phyloP scores from a whole-genome alignment of 306 rosid species.

The Prunus campanulata region DNA sequence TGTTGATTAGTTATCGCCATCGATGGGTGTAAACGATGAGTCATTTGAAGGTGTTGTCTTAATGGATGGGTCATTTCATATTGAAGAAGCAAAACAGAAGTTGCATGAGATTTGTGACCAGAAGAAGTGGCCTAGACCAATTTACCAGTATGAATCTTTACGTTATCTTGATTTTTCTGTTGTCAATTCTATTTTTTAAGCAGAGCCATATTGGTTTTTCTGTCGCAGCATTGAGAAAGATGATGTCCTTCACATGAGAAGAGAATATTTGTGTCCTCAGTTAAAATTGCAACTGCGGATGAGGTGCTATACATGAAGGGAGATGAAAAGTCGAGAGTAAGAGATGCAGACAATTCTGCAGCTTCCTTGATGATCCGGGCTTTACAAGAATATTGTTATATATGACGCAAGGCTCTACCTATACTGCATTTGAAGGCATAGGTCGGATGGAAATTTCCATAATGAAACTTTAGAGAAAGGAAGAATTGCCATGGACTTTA shows the following conservation, averaged over 20 bases:
- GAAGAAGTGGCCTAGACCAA: slow-evolving; percentile 64
- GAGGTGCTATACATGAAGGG: slow-evolving; percentile 33
- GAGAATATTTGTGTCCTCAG: slow-evolving; percentile 40
- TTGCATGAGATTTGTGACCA: slow-evolving; percentile 46
- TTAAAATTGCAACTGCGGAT: slow-evolving; percentile 31
- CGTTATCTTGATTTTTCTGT: slow-evolving; percentile 2
- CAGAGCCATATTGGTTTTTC: not conserved
- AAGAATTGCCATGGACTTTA: too few species aligned
- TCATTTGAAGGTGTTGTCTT: not conserved
- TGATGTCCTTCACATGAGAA: slow-evolving; percentile 51
- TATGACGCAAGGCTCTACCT: slow-evolving; percentile 11
- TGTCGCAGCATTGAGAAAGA: slow-evolving; percentile 49
- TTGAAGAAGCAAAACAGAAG: slow-evolving; percentile 55
- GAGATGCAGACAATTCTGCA: slow-evolving; percentile 64
- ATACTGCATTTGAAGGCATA: too few species aligned
- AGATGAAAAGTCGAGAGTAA: slow-evolving; percentile 44
- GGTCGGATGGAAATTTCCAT: too few species aligned
- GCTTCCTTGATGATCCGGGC: slow-evolving; percentile 38
- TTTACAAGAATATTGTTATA: slow-evolving; percentile 32
- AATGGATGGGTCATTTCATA: slow-evolving; percentile 38
- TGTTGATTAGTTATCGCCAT: not conserved
- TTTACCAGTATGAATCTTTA: slow-evolving; percentile 40
- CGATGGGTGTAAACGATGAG: not conserved
- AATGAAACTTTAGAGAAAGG: too few species aligned
- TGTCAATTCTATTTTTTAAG: not conserved